These are phyloP conservation scores for Stentor roeselii DNA, from an alignment of 73 alveolate species.

Conservation along the genomic window DNA sequence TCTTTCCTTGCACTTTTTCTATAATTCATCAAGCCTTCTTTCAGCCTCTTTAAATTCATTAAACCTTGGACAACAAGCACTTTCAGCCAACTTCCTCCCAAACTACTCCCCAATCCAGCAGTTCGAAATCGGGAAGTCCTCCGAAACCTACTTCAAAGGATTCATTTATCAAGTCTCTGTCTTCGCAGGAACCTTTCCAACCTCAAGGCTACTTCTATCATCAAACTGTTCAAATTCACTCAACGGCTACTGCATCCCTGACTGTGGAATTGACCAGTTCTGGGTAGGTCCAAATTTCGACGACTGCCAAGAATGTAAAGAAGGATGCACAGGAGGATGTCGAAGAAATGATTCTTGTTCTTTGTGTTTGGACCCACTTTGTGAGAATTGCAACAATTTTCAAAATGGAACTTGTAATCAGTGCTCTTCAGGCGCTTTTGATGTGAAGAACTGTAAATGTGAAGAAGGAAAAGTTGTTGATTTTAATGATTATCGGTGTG, in stretches of 20 bases:
- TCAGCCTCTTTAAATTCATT: too few relatives aligned
- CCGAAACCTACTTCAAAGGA: not conserved
- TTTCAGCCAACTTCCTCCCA: too few relatives aligned
- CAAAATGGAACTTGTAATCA: not conserved
- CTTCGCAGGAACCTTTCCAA: not conserved
- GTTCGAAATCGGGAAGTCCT: too few relatives aligned
- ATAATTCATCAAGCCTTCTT: too few relatives aligned
- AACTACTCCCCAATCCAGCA: too few relatives aligned
- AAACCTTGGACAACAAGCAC: too few relatives aligned
- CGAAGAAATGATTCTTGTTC: not conserved
- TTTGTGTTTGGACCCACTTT: not conserved
- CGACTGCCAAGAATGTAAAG: not conserved
- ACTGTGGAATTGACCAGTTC: not conserved
- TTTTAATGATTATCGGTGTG: not conserved
- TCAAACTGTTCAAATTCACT: not conserved
- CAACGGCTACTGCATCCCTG: not conserved
- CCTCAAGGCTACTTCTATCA: not conserved
- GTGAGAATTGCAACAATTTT: not conserved
- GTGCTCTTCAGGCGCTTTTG: not conserved
- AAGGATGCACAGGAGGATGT: not conserved
- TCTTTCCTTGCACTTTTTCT: too few relatives aligned
- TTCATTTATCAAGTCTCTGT: not conserved
- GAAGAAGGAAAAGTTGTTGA: not conserved
- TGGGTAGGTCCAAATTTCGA: constrained; percentile 22
- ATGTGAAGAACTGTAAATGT: not conserved